Evolutionary conservation across 352 stramenopile species (phyloP).

Genomic region (Pythium vanterpoolii): DNA sequence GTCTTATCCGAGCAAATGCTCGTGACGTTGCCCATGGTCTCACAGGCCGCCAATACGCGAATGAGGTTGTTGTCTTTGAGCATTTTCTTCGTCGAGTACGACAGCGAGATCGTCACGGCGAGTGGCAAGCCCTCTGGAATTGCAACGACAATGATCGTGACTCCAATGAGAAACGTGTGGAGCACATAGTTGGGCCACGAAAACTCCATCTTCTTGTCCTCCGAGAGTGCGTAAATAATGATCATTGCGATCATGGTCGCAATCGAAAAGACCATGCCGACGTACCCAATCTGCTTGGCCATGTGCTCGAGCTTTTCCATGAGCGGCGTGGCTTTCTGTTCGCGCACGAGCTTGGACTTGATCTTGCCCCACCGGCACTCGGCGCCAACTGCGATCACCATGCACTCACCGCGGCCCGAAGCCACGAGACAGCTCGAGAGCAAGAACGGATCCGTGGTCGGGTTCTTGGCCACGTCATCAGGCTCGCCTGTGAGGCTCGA

Average conservation of each 20-base stretch:
- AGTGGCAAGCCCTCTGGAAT: conserved; percentile 94
- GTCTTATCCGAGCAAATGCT: conserved; percentile 97
- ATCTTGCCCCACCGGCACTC: conserved; percentile 90
- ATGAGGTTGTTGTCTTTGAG: conserved; percentile 98
- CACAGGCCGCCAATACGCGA: conserved; percentile 94
- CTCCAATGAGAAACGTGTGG: conserved; percentile 93
- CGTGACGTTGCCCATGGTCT: conserved; percentile 97
- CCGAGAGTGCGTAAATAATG: conserved; percentile 70
- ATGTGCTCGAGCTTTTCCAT: conserved; percentile 92
- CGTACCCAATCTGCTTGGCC: conserved; percentile 88
- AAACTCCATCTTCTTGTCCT: conserved; percentile 54
- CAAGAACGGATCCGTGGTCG: conserved; percentile 72
- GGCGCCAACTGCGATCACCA: conserved; percentile 80
- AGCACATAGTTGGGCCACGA: conserved; percentile 85
- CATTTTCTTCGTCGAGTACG: conserved; percentile 97
- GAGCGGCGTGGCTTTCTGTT: conserved; percentile 88
- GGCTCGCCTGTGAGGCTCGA: conserved; percentile 95
- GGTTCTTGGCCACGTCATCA: conserved; percentile 88
- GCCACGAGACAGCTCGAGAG: conserved; percentile 85
- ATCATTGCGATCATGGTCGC: conserved; percentile 86
- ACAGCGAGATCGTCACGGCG: conserved; percentile 93
- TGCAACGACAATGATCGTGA: conserved; percentile 94
- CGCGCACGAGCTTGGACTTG: conserved; percentile 85
- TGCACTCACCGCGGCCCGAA: conserved; percentile 64
- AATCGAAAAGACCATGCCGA: conserved; percentile 83